Evolutionary conservation across 352 stramenopile species (phyloP).

Genomic region (Peronosclerospora sorghi): DNA sequence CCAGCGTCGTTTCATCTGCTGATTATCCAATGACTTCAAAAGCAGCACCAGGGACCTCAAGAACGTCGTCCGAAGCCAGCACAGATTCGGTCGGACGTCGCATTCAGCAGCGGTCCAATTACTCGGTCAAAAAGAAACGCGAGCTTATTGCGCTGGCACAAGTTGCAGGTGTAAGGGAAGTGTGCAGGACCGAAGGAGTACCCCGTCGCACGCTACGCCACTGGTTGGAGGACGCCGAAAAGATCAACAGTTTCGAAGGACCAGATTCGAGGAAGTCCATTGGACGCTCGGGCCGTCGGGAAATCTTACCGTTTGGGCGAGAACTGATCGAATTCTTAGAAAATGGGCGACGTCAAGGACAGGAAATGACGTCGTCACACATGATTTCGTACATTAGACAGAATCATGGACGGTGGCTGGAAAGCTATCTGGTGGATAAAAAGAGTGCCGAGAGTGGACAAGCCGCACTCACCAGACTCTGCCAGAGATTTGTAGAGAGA

Average conservation of each 20-base stretch:
- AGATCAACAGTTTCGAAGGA: slow-evolving; percentile 31
- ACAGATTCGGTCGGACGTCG: slow-evolving; percentile 9
- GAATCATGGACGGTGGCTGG: slow-evolving; percentile 23
- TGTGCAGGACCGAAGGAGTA: slow-evolving; percentile 26
- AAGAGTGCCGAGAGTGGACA: slow-evolving; percentile 35
- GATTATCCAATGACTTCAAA: slow-evolving; percentile 2
- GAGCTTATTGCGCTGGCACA: slow-evolving; percentile 32
- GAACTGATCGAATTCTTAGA: slow-evolving; percentile 22
- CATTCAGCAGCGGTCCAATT: slow-evolving; percentile 21
- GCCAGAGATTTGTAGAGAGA: slow-evolving; percentile 27
- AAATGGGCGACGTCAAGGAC: slow-evolving; percentile 10
- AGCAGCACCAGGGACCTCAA: slow-evolving; percentile 3
- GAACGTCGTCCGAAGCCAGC: slow-evolving; percentile 1
- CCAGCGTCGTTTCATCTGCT: slow-evolving; percentile 1
- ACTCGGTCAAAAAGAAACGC: slow-evolving; percentile 35
- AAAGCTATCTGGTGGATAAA: slow-evolving; percentile 26
- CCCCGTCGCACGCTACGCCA: slow-evolving; percentile 28
- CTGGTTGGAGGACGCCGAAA: slow-evolving; percentile 33
- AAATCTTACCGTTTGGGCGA: slow-evolving; percentile 27
- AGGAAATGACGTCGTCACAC: slow-evolving; percentile 29
- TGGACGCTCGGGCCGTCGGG: slow-evolving; percentile 24
- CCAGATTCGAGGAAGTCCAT: slow-evolving; percentile 32
- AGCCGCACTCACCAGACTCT: slow-evolving; percentile 25
- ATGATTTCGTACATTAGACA: slow-evolving; percentile 33
- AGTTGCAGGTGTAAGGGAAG: slow-evolving; percentile 23